Conservation (phyloP, 148 eudicot species). For the Vaccinium corymbosum region DNA sequence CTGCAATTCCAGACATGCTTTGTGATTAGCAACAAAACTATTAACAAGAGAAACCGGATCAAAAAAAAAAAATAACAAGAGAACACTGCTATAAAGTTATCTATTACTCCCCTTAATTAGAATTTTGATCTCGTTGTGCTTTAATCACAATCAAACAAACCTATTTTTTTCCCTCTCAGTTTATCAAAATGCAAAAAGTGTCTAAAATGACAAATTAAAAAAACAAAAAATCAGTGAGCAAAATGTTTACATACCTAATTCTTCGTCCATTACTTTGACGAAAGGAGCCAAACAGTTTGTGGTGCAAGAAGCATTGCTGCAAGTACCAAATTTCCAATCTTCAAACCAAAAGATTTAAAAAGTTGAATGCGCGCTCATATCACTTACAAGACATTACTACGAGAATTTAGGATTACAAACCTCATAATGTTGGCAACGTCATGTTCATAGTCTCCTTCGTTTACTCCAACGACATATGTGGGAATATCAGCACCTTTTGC, state of each 20-base stretch:
- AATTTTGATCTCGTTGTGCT: background rate
- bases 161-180: background rate
- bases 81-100: background rate
- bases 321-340: background rate
- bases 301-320: constrained; percentile 99
- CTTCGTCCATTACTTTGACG: constrained; percentile 87
- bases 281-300: constrained; percentile 99
- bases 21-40: background rate
- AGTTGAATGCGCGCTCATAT: background rate
- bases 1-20: constrained; percentile 35
- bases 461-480: constrained; percentile 93
- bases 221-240: background rate
- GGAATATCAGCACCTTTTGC: constrained; percentile 99
- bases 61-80: background rate
- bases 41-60: background rate
- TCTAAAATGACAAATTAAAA: background rate
- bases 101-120: background rate
- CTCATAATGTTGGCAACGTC: constrained; percentile 88
- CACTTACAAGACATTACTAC: background rate
- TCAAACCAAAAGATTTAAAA: background rate
- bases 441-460: constrained; percentile 72
- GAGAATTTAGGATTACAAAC: constrained; percentile 29
- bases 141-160: background rate
- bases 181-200: background rate
- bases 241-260: constrained; percentile 48